Evolutionary conservation across 202 grass and related monocot species (phyloP), one percentile per base, ranked within the genome.

Genomic region (Hordeum pubiflorum): DNA sequence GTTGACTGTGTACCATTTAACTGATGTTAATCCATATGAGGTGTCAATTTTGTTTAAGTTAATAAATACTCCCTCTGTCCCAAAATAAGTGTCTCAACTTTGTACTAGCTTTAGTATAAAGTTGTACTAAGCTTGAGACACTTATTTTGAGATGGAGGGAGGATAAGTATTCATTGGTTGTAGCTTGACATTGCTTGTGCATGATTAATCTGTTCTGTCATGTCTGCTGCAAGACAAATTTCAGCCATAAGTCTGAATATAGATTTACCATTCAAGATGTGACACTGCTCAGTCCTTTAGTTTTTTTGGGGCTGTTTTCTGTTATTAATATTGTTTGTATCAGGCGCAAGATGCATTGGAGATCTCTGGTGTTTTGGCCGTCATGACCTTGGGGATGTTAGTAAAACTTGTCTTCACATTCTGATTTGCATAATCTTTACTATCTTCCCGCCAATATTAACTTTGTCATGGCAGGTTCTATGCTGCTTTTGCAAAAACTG

Each of bases 301-400:
- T 63, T 63, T 82, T 32, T 41, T 39, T 8, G 57, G 27, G 36
- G 29, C 57, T 40, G 11, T 68, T 87, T 87, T 39, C 29, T 55
- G 32, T 79, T 77, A n/a, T 22, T 75, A 29, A 77, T 79, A 33
- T 78, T 79, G 9, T 91, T 91, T 14, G 7, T 81, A 74, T 52
- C 85, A 98, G 92, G 92, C 95, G 10, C 95, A 98, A 93, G 88
- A 94, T 83, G 85, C 56, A 34, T 85, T 89, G 29, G 90, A 98
- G 48, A 52, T 98, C 63, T 98, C 95, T 43, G 95, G 95, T 80
- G 90, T 98, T 75, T 79, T 98, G 76, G 87, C 95, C 0, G 95
- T 98, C 70, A 98, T 98, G 95, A 98, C 95, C 67, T 81, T 98
- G 84, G 95, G 95, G 87, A 94, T 98, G 95, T 98, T 84, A 93